These are phyloP conservation scores for Scleroderma bovista DNA, from an alignment of 768 basidiomycete species.

Conservation along the genomic window DNA sequence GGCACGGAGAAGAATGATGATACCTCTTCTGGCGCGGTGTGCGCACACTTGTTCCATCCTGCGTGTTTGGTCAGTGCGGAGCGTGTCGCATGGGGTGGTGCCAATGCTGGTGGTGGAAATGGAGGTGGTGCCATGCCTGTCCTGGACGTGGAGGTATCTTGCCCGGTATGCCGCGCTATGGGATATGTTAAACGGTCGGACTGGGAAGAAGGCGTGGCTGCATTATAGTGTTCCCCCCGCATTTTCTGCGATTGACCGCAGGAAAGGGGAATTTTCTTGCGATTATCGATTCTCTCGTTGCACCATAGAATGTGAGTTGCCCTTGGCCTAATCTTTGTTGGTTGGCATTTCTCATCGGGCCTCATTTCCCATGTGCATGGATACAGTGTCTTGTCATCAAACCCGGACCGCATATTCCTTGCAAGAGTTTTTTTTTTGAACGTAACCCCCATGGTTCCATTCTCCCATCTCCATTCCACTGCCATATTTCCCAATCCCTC, in stretches of 20 bases:
- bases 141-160: slow-evolving; percentile 57
- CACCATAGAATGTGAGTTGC: too few relatives aligned
- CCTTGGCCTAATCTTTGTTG: too few relatives aligned
- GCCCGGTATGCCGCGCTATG: slow-evolving; percentile 64
- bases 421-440: too few relatives aligned
- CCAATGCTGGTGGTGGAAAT: slow-evolving; percentile 31
- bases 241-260: too few relatives aligned
- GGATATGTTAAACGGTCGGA: slow-evolving; percentile 55
- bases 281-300: background rate
- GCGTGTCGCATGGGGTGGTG: slow-evolving; percentile 56
- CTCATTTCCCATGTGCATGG: too few relatives aligned
- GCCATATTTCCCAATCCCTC: too few relatives aligned
- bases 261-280: too few relatives aligned
- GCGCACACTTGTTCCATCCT: slow-evolving; percentile 66
- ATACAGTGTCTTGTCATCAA: too few relatives aligned
- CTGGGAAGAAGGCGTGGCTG: slow-evolving; percentile 48
- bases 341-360: too few relatives aligned
- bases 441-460: too few relatives aligned
- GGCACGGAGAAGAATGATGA: slow-evolving; percentile 8
- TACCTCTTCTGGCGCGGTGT: slow-evolving; percentile 31
- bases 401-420: too few relatives aligned
- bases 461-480: too few relatives aligned
- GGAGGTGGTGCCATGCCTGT: background rate
- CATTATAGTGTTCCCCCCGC: slow-evolving; percentile 16
- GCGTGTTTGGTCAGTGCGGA: slow-evolving; percentile 65